A percentile compares a stretch with the other conserved stretches of the same genome.
Conservation (phyloP, 2,329 filamentous ascomycete genomes). For the Sarocladiaceae sp. region DNA sequence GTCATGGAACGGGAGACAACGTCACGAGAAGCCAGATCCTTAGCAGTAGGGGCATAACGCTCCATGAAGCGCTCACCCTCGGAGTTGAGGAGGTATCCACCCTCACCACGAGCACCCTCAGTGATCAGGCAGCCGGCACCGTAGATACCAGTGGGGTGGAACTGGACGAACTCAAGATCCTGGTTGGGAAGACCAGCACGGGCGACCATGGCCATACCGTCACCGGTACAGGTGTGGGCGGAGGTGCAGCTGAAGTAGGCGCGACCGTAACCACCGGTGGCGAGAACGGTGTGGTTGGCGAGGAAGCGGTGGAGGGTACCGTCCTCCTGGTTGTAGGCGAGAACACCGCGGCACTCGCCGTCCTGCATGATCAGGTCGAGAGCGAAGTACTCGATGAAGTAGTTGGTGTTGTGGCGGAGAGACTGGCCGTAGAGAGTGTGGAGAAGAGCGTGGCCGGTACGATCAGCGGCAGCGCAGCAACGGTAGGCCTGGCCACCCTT, state of each 20-base stretch:
- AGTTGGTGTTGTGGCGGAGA: conserved; percentile 96
- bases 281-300: conserved; percentile 92
- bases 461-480: conserved; percentile 92
- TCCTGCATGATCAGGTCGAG: conserved; percentile 97
- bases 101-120: conserved; percentile 95
- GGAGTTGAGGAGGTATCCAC: conserved; percentile 94
- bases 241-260: conserved; percentile 98
- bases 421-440: conserved; percentile 99
- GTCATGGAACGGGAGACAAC: conserved; percentile 98
- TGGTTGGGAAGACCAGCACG: conserved; percentile 97
- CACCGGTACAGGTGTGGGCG: conserved; percentile 96
- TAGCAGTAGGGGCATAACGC: conserved; percentile 93
- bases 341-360: conserved; percentile 91
- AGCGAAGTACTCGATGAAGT: conserved; percentile 99
- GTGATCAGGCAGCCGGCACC: conserved; percentile 97
- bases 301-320: conserved; percentile 96
- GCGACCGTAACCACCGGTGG: conserved; percentile 95
- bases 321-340: conserved; percentile 98
- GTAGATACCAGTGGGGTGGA: conserved; percentile 99
- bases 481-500: conserved; percentile 98
- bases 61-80: conserved; percentile 99
- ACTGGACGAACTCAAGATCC: conserved; percentile 99
- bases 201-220: conserved; percentile 99
- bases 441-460: conserved; percentile 94
- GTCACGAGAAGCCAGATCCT: conserved; percentile 94